Percentiles rank a stretch among this genome's conserved stretches.
phyloP scores from a whole-genome alignment of 2,329 filamentous ascomycete species.

The Fusarium sublunatum region DNA sequence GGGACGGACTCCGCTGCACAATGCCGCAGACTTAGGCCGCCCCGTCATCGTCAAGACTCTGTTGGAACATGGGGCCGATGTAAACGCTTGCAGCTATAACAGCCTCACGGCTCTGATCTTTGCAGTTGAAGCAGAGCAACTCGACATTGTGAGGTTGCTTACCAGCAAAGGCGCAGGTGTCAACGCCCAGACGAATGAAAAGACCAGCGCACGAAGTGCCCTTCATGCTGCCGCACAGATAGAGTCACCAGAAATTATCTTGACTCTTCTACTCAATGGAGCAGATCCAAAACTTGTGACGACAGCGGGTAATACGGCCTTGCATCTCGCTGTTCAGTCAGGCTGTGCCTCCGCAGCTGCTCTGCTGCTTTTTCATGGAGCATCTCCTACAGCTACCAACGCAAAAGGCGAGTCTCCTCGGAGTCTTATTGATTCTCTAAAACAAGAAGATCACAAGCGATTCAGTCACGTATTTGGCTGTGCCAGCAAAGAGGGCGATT shows the following conservation, averaged over 20 bases:
- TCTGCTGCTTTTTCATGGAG: constrained; percentile 25
- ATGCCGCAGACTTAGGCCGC: constrained; percentile 10
- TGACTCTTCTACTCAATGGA: neutral
- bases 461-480: constrained; percentile 13
- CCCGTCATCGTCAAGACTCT: constrained; percentile 4
- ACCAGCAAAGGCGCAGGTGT: constrained; percentile 14
- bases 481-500: neutral
- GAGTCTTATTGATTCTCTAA: neutral
- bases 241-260: constrained; percentile 3
- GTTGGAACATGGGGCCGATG: constrained; percentile 16
- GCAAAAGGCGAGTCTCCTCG: constrained; percentile 1
- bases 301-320: constrained; percentile 8
- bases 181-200: constrained; percentile 19
- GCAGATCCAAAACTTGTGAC: constrained; percentile 8
- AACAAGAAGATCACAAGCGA: neutral
- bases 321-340: constrained; percentile 20
- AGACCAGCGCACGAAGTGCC: neutral
- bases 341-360: constrained; percentile 5
- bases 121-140: constrained; percentile 8
- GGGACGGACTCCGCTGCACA: constrained; percentile 27
- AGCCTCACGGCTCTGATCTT: constrained; percentile 17
- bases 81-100: constrained; percentile 11
- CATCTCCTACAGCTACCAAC: constrained; percentile 7
- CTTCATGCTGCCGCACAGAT: constrained; percentile 17
- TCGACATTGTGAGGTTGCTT: constrained; percentile 16